Evolutionary conservation across 495 filamentous ascomycete species (phyloP).

Genomic region (Aspergillus affinis): DNA sequence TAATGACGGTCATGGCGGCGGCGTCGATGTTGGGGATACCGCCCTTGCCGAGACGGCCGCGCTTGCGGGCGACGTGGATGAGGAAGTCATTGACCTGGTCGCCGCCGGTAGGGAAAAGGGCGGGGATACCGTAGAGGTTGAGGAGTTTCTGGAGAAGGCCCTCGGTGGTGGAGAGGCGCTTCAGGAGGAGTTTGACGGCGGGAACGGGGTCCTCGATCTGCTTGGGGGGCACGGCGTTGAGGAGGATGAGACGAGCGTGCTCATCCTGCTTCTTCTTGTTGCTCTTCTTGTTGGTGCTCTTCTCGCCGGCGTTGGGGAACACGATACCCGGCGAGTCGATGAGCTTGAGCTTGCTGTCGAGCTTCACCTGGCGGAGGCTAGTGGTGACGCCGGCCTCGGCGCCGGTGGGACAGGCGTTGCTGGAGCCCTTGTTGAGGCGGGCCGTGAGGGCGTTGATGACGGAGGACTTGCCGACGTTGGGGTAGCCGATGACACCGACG

Average conservation of each 20-base stretch:
- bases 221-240: slow-evolving; percentile 91
- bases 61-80: slow-evolving; percentile 88
- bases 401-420: slow-evolving; percentile 78
- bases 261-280: slow-evolving; percentile 58
- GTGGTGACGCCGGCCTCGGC: slow-evolving; percentile 95
- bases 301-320: slow-evolving; percentile 64
- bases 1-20: slow-evolving; percentile 89
- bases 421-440: slow-evolving; percentile 65
- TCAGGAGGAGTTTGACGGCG: slow-evolving; percentile 77
- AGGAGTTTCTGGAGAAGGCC: slow-evolving; percentile 73
- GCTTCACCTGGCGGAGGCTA: slow-evolving; percentile 81
- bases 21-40: slow-evolving; percentile 85
- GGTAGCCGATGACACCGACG: slow-evolving; percentile 94
- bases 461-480: slow-evolving; percentile 96
- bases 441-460: slow-evolving; percentile 93
- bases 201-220: slow-evolving; percentile 89
- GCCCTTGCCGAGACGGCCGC: slow-evolving; percentile 83
- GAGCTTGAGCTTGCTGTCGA: slow-evolving; percentile 91
- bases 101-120: slow-evolving; percentile 64
- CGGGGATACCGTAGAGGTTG: slow-evolving; percentile 75
- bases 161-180: slow-evolving; percentile 69
- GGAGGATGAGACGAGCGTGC: slow-evolving; percentile 79
- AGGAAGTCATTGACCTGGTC: slow-evolving; percentile 90
- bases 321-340: slow-evolving; percentile 96
- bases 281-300: slow-evolving; percentile 52